Evolutionary conservation across 305 asterid genomes (phyloP).

Genomic region (Striga hermonthica): DNA sequence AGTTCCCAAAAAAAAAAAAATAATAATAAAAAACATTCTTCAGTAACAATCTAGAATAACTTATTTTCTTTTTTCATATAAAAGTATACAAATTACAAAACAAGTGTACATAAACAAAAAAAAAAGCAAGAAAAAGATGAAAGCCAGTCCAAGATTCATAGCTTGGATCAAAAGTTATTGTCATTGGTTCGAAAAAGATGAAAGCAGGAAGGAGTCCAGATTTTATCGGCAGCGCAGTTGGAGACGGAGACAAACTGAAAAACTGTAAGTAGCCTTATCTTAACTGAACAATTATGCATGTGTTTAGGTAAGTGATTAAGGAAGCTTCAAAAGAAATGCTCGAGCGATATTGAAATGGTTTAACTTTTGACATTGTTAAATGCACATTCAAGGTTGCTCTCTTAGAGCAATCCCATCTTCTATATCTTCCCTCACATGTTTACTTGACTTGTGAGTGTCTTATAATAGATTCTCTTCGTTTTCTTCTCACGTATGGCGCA

Average conservation of each 20-base stretch:
- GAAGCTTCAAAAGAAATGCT: no score
- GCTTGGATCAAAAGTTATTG: no score
- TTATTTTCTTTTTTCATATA: no score
- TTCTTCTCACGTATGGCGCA: conserved; percentile 9
- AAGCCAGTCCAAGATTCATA: no score
- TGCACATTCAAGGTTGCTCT: conserved; percentile 92
- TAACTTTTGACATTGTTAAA: conserved; percentile 35
- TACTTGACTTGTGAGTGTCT: conserved; percentile 68
- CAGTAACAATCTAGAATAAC: no score
- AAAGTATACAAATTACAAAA: no score
- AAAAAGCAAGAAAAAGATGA: no score
- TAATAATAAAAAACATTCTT: no score
- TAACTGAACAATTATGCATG: background rate
- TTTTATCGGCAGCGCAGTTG: conserved; percentile 69
- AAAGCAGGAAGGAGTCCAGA: conserved; percentile 81
- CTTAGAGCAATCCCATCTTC: conserved; percentile 78
- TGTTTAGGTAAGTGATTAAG: no score
- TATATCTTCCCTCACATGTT: conserved; percentile 60
- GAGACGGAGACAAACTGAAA: conserved; percentile 69
- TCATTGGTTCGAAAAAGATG: no score
- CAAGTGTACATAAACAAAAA: no score
- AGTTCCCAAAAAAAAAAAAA: no score
- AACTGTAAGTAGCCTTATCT: conserved; percentile 53
- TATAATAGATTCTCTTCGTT: background rate
- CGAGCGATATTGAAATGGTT: background rate